Evolutionary conservation across 2,329 filamentous ascomycete genomes (phyloP), one percentile per base, ranked within the genome.

Genomic region (Ceratocystis albifundus): DNA sequence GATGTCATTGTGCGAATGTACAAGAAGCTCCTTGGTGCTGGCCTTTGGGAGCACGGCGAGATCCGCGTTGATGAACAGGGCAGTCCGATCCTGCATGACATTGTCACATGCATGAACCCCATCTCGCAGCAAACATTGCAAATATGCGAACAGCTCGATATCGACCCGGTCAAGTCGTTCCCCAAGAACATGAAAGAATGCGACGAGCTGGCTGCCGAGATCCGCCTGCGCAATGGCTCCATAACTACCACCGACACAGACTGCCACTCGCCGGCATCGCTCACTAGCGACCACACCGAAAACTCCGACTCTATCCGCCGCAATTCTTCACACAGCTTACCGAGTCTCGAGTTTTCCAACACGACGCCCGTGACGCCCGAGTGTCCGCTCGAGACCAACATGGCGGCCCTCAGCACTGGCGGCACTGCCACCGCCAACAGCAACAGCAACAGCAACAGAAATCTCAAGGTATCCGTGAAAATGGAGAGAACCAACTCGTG

Each of bases 1-100:
- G 82, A 83, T 66, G 86, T 84, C 22, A 82, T 86, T 0, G 83
- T 86, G 72, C 86, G 86, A 74, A 78, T 87, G 25, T 87, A 86
- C 73, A 77, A 79, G 65, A 86, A 87, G 83, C 80, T 87, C 59
- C 79, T 82, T 68, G 82, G 77, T 68, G 76, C 77, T 22, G 81
- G 86, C 70, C 72, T 77, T 2, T 87, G 84, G 84, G 81, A 83
- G 12, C 76, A 86, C 17, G 83, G 80, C n/a, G 83, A 86, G 71
- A 84, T 84, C 2, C 82, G 84, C 69, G 75, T 85, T 70, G 87
- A 87, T 72, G 83, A 85, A 69, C 78, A 82, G 64, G 83, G 83
- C 44, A 81, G 84, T 70, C 84, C 84, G 2, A 80, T 86, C 30
- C 84, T 87, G 65, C 84, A 87, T 75, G 82, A 86, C 72, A 86